These are phyloP conservation scores for Baudoinia panamericana DNA, from an alignment of 495 filamentous ascomycete genomes.

Conservation along the genomic window DNA sequence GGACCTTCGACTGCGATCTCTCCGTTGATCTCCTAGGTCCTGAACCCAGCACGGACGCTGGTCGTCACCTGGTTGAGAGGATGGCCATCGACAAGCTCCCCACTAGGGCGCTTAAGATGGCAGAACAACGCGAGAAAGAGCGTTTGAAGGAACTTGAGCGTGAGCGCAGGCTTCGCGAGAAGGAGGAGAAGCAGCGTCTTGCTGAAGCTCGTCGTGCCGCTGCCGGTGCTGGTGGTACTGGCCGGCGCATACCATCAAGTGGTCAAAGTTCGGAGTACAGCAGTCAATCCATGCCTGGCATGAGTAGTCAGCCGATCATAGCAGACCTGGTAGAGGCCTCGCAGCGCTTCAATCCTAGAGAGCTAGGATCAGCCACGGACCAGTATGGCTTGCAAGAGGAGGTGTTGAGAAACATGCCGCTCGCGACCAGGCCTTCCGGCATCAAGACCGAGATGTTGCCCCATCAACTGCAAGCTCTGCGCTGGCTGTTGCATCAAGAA, in stretches of 20 bases:
- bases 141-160: conserved; percentile 24
- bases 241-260: neutral
- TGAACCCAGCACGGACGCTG: conserved; percentile 29
- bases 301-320: conserved; percentile 31
- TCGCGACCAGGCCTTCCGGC: conserved; percentile 49
- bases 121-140: conserved; percentile 32
- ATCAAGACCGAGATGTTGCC: conserved; percentile 57
- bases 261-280: neutral
- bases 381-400: conserved; percentile 56
- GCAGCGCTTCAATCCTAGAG: conserved; percentile 55
- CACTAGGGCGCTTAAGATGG: conserved; percentile 33
- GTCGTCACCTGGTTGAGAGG: conserved; percentile 38
- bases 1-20: conserved; percentile 56
- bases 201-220: conserved; percentile 14
- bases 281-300: conserved; percentile 10
- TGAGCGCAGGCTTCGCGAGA: conserved; percentile 16
- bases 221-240: conserved; percentile 5
- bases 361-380: conserved; percentile 54
- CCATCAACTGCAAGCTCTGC: conserved; percentile 71
- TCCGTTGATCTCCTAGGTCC: conserved; percentile 55
- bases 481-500: conserved; percentile 72
- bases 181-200: conserved; percentile 20
- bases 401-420: conserved; percentile 58
- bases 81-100: conserved; percentile 53
- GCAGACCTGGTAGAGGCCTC: conserved; percentile 55